Percentiles rank a stretch among this genome's conserved stretches.
Evolutionary conservation across 2,329 filamentous ascomycete species (phyloP).

Genomic region (Seiridium unicorne): DNA sequence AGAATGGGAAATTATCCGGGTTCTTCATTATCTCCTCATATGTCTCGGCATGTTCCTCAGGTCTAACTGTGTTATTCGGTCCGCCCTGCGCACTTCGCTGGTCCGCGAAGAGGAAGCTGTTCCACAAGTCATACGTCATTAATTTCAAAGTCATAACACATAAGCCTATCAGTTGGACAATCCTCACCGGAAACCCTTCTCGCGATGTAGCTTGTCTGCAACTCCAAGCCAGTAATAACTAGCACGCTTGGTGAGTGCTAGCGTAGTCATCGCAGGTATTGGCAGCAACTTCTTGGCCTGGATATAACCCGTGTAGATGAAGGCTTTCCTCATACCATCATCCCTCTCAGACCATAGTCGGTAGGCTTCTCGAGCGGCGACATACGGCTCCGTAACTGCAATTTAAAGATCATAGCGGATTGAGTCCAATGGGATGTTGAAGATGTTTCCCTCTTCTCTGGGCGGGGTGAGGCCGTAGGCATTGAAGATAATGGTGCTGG

Average conservation of each 20-base stretch:
- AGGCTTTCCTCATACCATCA: not conserved
- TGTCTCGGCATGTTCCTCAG: slow-evolving; percentile 6
- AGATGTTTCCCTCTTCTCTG: slow-evolving; percentile 4
- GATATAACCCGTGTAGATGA: slow-evolving; percentile 2
- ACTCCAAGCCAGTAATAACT: slow-evolving; percentile 1
- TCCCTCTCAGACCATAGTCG: not conserved
- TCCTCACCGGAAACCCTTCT: slow-evolving; percentile 3
- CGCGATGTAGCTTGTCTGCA: slow-evolving; percentile 5
- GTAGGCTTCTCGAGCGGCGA: slow-evolving; percentile 4
- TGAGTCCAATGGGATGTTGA: not conserved
- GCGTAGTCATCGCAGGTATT: not conserved
- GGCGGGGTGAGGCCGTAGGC: not conserved
- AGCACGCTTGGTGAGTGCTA: not conserved
- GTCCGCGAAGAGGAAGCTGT: slow-evolving; percentile 3
- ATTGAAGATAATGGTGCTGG: slow-evolving; percentile 4
- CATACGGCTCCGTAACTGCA: not conserved
- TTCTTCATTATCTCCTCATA: not conserved
- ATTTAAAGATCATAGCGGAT: not conserved
- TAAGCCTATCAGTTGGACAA: too few species aligned
- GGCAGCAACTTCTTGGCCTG: not conserved
- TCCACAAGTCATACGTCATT: not conserved
- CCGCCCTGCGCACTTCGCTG: not conserved
- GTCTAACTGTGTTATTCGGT: not conserved
- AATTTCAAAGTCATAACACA: not conserved
- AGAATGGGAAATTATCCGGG: not conserved